Percentiles rank a stretch among this genome's conserved stretches.
Evolutionary conservation across 2,329 filamentous ascomycete species (phyloP).

Genomic region (Aureobasidium sp.): DNA sequence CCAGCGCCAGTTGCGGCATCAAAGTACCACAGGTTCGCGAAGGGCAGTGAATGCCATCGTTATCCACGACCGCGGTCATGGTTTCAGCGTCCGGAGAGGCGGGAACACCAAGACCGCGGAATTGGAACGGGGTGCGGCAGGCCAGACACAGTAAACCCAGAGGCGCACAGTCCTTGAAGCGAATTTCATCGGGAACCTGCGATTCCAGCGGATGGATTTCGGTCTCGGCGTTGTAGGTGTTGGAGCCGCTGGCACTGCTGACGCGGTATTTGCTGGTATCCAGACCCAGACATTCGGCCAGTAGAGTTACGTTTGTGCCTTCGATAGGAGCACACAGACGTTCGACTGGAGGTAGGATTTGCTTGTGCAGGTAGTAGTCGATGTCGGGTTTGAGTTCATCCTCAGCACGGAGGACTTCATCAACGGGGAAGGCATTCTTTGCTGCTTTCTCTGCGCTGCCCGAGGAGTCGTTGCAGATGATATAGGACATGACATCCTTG

Average conservation of each 20-base stretch:
- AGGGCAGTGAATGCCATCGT: slow-evolving; percentile 66
- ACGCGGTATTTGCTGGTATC: slow-evolving; percentile 81
- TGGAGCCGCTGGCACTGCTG: slow-evolving; percentile 44
- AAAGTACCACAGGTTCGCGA: slow-evolving; percentile 51
- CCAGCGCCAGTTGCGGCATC: slow-evolving; percentile 62
- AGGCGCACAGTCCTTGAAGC: slow-evolving; percentile 73
- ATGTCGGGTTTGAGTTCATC: slow-evolving; percentile 74
- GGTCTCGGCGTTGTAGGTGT: slow-evolving; percentile 40
- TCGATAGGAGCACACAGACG: slow-evolving; percentile 92
- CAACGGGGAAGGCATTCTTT: slow-evolving; percentile 79
- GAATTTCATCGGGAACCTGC: slow-evolving; percentile 83
- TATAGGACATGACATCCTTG: slow-evolving; percentile 92
- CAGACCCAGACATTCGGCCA: slow-evolving; percentile 88
- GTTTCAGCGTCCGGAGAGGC: slow-evolving; percentile 10
- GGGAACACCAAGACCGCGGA: slow-evolving; percentile 59
- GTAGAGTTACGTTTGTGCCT: slow-evolving; percentile 79
- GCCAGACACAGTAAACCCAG: slow-evolving; percentile 70
- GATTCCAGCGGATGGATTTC: slow-evolving; percentile 89
- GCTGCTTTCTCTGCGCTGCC: slow-evolving; percentile 61
- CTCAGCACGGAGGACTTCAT: slow-evolving; percentile 72
- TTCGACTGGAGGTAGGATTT: slow-evolving; percentile 96
- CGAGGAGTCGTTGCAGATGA: slow-evolving; percentile 66
- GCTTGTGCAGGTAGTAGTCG: slow-evolving; percentile 98
- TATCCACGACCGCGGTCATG: slow-evolving; percentile 53
- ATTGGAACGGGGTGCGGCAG: slow-evolving; percentile 64